Conservation (phyloP, 345 rosid genomes). For the Syzygium oleosum region DNA sequence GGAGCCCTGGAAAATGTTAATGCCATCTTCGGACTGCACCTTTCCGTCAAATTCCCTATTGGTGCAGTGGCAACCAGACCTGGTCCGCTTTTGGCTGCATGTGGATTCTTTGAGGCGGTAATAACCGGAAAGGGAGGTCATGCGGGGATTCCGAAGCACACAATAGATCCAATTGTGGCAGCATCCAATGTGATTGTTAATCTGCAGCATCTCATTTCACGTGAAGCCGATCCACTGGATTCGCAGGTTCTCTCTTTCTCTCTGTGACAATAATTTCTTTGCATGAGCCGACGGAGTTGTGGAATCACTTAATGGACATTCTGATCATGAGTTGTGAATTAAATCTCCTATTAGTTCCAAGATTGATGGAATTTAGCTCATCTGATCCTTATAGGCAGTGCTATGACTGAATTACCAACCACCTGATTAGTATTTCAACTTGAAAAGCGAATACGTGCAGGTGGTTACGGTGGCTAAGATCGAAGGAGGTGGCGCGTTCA, state of each 20-base stretch:
- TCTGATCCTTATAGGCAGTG: neutral
- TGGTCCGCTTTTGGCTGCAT: constrained; percentile 64
- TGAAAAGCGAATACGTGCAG: constrained; percentile 22
- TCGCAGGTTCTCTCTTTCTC: constrained; percentile 49
- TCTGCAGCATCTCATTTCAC: constrained; percentile 80
- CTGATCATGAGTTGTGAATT: neutral
- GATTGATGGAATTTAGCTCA: neutral
- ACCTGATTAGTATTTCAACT: neutral
- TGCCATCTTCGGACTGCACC: constrained; percentile 73
- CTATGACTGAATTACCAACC: neutral
- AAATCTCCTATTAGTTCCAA: neutral
- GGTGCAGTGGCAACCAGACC: constrained; percentile 54
- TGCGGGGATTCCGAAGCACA: constrained; percentile 74
- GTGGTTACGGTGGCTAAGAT: constrained; percentile 64
- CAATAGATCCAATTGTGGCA: constrained; percentile 72
- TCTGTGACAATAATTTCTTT: neutral
- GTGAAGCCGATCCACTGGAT: constrained; percentile 86
- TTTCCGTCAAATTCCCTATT: constrained; percentile 18
- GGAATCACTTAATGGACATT: neutral
- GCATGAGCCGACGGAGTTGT: neutral
- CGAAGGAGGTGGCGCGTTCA: constrained; percentile 64
- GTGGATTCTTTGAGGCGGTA: constrained; percentile 65
- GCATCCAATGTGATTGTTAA: constrained; percentile 70
- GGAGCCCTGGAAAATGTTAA: constrained; percentile 61
- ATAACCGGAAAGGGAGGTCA: constrained; percentile 85